Conservation (phyloP, 164 flowering plant genomes). For the Nymphaea colorata region DNA sequence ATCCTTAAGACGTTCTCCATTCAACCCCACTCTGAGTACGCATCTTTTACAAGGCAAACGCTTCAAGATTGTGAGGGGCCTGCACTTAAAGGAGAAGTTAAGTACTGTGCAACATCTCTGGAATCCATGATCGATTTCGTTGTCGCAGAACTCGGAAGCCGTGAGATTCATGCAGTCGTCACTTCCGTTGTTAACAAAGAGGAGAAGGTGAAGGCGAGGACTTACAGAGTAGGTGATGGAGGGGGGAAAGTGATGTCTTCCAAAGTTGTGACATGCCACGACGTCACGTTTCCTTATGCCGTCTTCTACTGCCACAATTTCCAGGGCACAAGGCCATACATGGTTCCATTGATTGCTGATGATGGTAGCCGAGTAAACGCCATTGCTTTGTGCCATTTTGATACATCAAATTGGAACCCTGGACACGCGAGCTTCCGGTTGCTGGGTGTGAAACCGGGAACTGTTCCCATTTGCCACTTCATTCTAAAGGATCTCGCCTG, state of each 20-base stretch:
- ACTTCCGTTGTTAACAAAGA: conserved; percentile 8
- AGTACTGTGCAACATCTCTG: conserved; percentile 18
- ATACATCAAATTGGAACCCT: conserved; percentile 26
- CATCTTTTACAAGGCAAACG: conserved; percentile 14
- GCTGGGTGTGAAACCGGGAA: conserved; percentile 28
- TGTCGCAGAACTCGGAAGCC: conserved; percentile 13
- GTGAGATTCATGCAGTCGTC: conserved; percentile 3
- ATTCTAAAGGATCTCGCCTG: conserved; percentile 21
- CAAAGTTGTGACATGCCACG: conserved; percentile 18
- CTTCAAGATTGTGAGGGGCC: conserved; percentile 16
- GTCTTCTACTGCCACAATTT: conserved; percentile 25
- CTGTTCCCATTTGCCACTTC: conserved; percentile 30
- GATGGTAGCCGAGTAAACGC: conserved; percentile 21
- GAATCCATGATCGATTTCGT: conserved; percentile 21
- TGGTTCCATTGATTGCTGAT: conserved; percentile 15
- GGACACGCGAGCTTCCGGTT: conserved; percentile 26
- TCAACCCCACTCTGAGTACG: conserved; percentile 19
- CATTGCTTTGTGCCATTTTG: conserved; percentile 20
- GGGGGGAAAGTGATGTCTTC: conserved; percentile 5
- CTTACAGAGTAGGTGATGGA: conserved; percentile 10
- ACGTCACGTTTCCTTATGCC: conserved; percentile 14
- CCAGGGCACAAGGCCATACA: conserved; percentile 12
- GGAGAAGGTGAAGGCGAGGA: background rate
- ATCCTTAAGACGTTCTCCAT: conserved; percentile 18
- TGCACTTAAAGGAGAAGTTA: conserved; percentile 11